Conservation (phyloP, 2,329 filamentous ascomycete genomes). For the Cladosporium velox region DNA sequence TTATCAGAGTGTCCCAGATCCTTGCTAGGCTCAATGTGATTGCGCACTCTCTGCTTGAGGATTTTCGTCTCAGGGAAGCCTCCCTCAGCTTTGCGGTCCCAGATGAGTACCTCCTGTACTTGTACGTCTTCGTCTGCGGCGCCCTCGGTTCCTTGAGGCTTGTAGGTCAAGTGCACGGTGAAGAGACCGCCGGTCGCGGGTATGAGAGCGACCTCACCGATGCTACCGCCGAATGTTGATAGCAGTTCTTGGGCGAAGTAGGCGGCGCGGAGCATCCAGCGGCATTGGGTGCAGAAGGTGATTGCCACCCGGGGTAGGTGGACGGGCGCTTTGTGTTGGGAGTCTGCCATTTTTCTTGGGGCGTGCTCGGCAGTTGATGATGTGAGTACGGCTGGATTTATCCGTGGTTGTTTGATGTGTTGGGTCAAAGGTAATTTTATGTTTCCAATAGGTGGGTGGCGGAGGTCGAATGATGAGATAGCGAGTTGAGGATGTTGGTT, state of each 20-base stretch:
- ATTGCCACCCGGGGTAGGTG: conserved; percentile 76
- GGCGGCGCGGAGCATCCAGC: conserved; percentile 71
- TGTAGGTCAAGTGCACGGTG: conserved; percentile 64
- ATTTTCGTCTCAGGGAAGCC: conserved; percentile 96
- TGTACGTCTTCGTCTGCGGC: background rate
- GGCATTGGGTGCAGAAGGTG: conserved; percentile 89
- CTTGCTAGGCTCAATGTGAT: conserved; percentile 75
- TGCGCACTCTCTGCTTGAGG: conserved; percentile 79
- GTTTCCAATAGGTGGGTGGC: background rate
- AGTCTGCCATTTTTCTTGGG: background rate
- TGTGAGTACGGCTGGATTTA: background rate
- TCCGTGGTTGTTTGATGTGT: background rate
- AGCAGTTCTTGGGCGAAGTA: conserved; percentile 94
- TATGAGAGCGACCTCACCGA: conserved; percentile 86
- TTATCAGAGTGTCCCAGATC: conserved; percentile 72
- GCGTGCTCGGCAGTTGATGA: background rate
- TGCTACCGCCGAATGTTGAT: conserved; percentile 79
- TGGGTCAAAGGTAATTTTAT: background rate
- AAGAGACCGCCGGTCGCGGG: conserved; percentile 86
- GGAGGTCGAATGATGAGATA: background rate
- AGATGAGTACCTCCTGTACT: conserved; percentile 61
- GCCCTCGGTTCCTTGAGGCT: conserved; percentile 14
- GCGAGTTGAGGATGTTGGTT: background rate
- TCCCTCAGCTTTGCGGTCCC: conserved; percentile 84
- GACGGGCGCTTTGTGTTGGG: conserved; percentile 9